Conservation (phyloP, 768 basidiomycete genomes). For the Suillus placidus region DNA sequence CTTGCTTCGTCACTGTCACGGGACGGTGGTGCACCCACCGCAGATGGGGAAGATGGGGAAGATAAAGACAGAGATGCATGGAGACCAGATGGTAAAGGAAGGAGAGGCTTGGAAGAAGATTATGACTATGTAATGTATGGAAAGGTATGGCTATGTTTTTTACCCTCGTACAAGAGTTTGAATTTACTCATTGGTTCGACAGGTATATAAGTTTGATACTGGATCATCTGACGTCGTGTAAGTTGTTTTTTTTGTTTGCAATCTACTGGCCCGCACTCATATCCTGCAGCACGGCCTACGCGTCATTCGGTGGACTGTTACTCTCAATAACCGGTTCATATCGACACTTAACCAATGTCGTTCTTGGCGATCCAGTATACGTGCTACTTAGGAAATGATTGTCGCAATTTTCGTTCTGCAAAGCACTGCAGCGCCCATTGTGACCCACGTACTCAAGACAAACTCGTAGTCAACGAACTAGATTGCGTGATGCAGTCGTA, state of each 20-base stretch:
- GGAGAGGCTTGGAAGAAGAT: constrained; percentile 85
- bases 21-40: constrained; percentile 45
- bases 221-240: constrained; percentile 60
- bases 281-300: constrained; percentile 80
- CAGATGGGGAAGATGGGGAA: constrained; percentile 56
- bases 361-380: constrained; percentile 92
- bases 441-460: not conserved
- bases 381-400: constrained; percentile 78
- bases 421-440: not conserved
- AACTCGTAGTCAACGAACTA: not conserved
- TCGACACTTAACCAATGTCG: constrained; percentile 89
- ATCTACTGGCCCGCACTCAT: constrained; percentile 9
- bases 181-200: constrained; percentile 12
- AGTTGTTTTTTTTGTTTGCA: constrained; percentile 35
- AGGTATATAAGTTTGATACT: constrained; percentile 3
- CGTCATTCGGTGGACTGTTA: constrained; percentile 93
- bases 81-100: constrained; percentile 84
- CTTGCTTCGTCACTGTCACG: constrained; percentile 80
- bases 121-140: constrained; percentile 99
- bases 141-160: constrained; percentile 57
- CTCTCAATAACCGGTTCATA: constrained; percentile 93
- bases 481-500: not conserved
- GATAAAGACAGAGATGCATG: constrained; percentile 81
- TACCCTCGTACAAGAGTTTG: not conserved
- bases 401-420: not conserved